Percentiles rank a stretch among this genome's conserved stretches.
Evolutionary conservation across 139 green algal species (phyloP).

Genomic region (Penium margaritaceum): DNA sequence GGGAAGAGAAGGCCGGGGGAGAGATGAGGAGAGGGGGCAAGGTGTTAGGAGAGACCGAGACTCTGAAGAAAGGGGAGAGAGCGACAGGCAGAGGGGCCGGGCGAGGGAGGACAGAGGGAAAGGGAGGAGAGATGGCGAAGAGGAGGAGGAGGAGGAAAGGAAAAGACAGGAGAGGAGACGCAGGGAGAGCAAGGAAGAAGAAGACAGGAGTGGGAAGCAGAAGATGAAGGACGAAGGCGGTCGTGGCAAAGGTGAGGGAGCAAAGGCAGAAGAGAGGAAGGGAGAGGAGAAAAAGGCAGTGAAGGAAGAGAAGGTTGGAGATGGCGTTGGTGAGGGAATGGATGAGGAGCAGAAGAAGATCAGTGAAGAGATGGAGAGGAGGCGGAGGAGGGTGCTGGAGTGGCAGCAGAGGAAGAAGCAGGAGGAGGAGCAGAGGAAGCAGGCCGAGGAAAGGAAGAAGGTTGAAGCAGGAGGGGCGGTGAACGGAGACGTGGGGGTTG

Average conservation of each 20-base stretch:
- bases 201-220: neutral
- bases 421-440: neutral
- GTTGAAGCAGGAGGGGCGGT: neutral
- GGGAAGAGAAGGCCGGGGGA: neutral
- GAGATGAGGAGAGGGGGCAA: constrained; percentile 20
- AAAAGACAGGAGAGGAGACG: neutral
- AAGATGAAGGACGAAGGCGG: neutral
- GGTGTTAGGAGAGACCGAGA: neutral
- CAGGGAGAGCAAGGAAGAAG: too few species aligned
- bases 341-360: constrained; percentile 25
- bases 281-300: neutral
- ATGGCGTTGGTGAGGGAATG: constrained; percentile 9
- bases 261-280: constrained; percentile 19
- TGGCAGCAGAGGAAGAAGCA: constrained; percentile 22
- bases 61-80: neutral
- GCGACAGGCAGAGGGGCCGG: neutral
- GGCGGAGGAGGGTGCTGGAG: constrained; percentile 6
- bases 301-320: constrained; percentile 7
- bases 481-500: neutral
- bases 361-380: constrained; percentile 33
- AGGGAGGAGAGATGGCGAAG: neutral
- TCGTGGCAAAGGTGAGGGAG: constrained; percentile 17
- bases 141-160: neutral
- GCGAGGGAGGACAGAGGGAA: constrained; percentile 19
- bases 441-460: neutral